Percentiles rank a stretch among this genome's conserved stretches.
Evolutionary conservation across 1,284 basidiomycete genomes (phyloP).

Genomic region (Coniferiporia weirii): DNA sequence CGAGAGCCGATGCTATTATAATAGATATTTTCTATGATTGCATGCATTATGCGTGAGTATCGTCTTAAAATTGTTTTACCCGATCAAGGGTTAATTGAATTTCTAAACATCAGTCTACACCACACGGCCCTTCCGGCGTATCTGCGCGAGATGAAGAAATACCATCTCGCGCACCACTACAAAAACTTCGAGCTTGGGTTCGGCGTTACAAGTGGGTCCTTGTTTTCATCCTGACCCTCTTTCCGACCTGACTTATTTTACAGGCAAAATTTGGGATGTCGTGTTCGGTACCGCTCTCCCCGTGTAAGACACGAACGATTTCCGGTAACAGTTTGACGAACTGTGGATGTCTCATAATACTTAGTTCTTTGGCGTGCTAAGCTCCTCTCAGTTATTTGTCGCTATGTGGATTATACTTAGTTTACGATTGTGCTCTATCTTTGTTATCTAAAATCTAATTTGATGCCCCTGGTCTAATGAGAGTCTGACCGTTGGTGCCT

Average conservation of each 20-base stretch:
- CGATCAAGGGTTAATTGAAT: slow-evolving; percentile 11
- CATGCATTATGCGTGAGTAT: slow-evolving; percentile 84
- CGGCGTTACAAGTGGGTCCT: slow-evolving; percentile 78
- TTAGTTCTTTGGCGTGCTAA: too few species aligned
- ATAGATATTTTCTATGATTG: slow-evolving; percentile 83
- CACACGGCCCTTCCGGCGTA: slow-evolving; percentile 89
- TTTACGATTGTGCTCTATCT: too few species aligned
- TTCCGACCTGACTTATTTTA: slow-evolving; percentile 1
- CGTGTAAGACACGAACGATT: background rate
- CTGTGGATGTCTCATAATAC: too few species aligned
- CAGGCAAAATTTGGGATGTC: slow-evolving; percentile 91
- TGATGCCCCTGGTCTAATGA: too few species aligned
- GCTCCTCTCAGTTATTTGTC: too few species aligned
- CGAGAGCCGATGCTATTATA: background rate
- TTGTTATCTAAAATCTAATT: too few species aligned
- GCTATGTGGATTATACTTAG: too few species aligned
- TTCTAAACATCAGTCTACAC: slow-evolving; percentile 52
- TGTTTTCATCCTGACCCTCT: background rate
- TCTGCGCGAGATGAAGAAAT: slow-evolving; percentile 90
- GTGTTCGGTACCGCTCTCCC: slow-evolving; percentile 81
- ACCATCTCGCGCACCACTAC: slow-evolving; percentile 98
- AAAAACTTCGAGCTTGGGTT: slow-evolving; percentile 99
- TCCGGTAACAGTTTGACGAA: too few species aligned
- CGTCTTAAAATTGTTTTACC: background rate
- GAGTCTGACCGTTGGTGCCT: too few species aligned